Conservation (phyloP, 2,329 filamentous ascomycete species). For the Drechslerella coelobrocha region DNA sequence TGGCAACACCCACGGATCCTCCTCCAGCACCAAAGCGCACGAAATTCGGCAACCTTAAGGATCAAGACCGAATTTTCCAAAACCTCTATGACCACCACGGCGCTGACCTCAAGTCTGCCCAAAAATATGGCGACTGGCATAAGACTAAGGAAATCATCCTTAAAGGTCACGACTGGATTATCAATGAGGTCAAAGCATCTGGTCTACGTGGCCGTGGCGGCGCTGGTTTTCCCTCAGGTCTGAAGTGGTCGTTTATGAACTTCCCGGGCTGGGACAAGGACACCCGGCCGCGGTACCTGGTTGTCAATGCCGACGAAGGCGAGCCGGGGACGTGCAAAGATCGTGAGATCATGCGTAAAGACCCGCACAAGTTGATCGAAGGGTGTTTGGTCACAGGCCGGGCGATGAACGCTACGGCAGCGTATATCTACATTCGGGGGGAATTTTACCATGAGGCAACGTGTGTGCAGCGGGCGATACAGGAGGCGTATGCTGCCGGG, state of each 20-base stretch:
- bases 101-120: slow-evolving; percentile 87
- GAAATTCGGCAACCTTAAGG: slow-evolving; percentile 83
- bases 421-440: slow-evolving; percentile 99
- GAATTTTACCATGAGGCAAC: slow-evolving; percentile 97
- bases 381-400: slow-evolving; percentile 94
- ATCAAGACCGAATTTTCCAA: slow-evolving; percentile 98
- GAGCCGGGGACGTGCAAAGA: slow-evolving; percentile 99
- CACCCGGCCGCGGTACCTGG: slow-evolving; percentile 89
- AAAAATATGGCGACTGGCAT: slow-evolving; percentile 99
- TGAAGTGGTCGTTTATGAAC: slow-evolving; percentile 99
- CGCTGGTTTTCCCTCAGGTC: slow-evolving; percentile 94
- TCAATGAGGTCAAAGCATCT: slow-evolving; percentile 94
- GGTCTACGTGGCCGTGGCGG: slow-evolving; percentile 94
- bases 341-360: slow-evolving; percentile 99
- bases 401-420: slow-evolving; percentile 98
- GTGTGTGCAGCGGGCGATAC: slow-evolving; percentile 90
- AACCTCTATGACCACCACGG: slow-evolving; percentile 96
- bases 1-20: slow-evolving; percentile 81
- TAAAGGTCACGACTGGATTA: slow-evolving; percentile 99
- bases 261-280: slow-evolving; percentile 99
- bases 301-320: slow-evolving; percentile 98
- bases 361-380: slow-evolving; percentile 98
- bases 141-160: slow-evolving; percentile 98
- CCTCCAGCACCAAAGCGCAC: slow-evolving; percentile 70
- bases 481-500: slow-evolving; percentile 94